phyloP scores from a whole-genome alignment of 257 asterid species.

The Nemophila menziesii region DNA sequence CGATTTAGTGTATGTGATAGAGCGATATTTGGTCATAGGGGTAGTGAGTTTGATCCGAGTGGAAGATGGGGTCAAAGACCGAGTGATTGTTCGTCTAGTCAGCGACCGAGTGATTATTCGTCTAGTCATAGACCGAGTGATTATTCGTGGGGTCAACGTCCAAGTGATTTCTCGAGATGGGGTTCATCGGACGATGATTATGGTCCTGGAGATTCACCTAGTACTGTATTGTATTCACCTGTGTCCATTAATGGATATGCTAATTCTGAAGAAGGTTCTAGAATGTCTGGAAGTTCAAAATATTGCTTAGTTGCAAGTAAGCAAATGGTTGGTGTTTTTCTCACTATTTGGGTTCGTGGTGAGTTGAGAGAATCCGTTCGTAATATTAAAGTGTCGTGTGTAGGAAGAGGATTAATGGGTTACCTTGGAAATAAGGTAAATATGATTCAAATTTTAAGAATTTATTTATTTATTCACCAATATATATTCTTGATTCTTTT shows the following conservation, averaged over 20 bases:
- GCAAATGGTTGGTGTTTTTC: constrained; percentile 96
- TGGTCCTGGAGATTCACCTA: constrained; percentile 73
- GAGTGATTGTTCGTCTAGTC: constrained; percentile 52
- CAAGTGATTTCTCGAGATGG: constrained; percentile 85
- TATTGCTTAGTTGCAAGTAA: constrained; percentile 83
- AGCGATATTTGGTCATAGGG: constrained; percentile 63
- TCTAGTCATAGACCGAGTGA: constrained; percentile 63
- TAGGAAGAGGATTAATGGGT: constrained; percentile 97
- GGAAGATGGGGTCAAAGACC: constrained; percentile 55
- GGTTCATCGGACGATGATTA: constrained; percentile 89
- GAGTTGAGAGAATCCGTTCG: constrained; percentile 75
- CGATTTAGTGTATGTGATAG: constrained; percentile 86
- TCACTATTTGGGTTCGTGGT: constrained; percentile 88
- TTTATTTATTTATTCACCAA: not conserved
- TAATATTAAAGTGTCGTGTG: constrained; percentile 84
- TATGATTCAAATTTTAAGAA: not conserved
- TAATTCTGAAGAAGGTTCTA: constrained; percentile 35
- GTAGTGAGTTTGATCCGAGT: constrained; percentile 53
- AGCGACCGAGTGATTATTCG: constrained; percentile 74
- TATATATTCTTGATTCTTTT: not conserved
- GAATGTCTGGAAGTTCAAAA: constrained; percentile 38
- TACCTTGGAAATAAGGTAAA: constrained; percentile 96
- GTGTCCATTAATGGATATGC: constrained; percentile 41
- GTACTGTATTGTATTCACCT: constrained; percentile 71
- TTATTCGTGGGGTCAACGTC: constrained; percentile 49